Base-by-base conservation (phyloP, 441 rosid genomes). In the Euphorbia celastroides region DNA sequence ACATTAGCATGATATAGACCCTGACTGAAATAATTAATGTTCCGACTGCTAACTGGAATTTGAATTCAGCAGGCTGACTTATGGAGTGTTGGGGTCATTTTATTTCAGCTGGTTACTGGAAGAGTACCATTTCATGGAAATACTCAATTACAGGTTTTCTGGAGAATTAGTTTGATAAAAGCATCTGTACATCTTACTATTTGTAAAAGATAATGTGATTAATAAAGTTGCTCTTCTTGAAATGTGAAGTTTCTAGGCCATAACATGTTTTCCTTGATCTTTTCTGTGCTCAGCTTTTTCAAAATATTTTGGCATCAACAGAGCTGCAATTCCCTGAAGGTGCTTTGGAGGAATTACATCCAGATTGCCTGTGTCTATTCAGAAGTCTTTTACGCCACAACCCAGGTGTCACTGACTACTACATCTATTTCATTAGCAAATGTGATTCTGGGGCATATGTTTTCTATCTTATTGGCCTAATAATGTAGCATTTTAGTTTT, bases 31-130 rank as follows among this genome's bases (percentile, higher is more conserved):
- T 25, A 31, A 54, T 23, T 25, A 42, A 30, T 57, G 13, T n/a
- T 41, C 11, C 51, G 17, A 17, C 38, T 72, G 23, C 52, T 12
- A 27, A 60, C 22, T 31, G 44, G 59, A 63, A 63, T 26, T 58
- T 14, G 41, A 68, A 36, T 76, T 38, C 71, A 26, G 77, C 80
- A 91, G 95, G 95, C 96, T 80, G 95, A 91, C 70, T 77, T 91
- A 70, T 91, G 97, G 97, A 91, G 97, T 79, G 97, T 90, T n/a
- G 97, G 97, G 46, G 95, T 92, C 41, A 83, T 91, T 69, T 78
- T 91, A 73, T 88, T 85, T 73, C 95, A 91, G 79, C 76, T 90
- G 78, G 88, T 91, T 75, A 87, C 87, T n/a, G 97, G 97, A 60
- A 87, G 79, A 72, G 93, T 89, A 46, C 97, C 95, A 13, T 91